Base-by-base conservation (phyloP, 2,329 filamentous ascomycete species). In the Cladophialophora chaetospira region DNA sequence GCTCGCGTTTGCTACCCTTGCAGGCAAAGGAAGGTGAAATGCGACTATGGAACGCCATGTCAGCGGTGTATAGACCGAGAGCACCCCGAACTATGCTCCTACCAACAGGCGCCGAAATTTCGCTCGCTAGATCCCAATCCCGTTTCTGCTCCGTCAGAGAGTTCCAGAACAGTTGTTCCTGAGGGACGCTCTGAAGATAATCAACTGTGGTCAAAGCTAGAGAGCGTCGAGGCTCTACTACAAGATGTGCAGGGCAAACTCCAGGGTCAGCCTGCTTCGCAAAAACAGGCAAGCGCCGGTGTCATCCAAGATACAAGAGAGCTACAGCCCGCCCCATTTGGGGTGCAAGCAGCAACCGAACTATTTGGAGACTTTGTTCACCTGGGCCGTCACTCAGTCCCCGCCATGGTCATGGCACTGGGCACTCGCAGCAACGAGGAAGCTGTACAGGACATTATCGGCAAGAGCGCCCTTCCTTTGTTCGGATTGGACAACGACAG, bases 401-500 rank as follows among this genome's bases (percentile, higher is more conserved):
- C 83, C 4, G 83, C 83, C 10, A 79, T 85, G 58, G 79, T 85
- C 15, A 77, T 79, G 70, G 73, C 74, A 2, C 72, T 81, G 64
- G 78, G 79, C 15, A 78, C 80, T 23, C 75, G 83, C 8, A 73
- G 72, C 6, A 72, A 73, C 13, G 71, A 76, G 57, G 67, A 69
- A 26, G 68, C 65, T 40, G 69, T 74, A 4, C 79, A 83, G 61
- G 79, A 83, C 48, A 70, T 85, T 5, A 69, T 85, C 42, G 82
- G 83, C 61, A 82, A 82, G 62, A 82, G 79, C 42, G 82, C 85
- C 61, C 68, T 86, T 29, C 82, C 82, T 0, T 79, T 85, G 51
- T 77, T 86, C 55, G 83, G 82, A 2, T 73, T 86, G 25, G 83
- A 85, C 64, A 85, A 85, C 63, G 82, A 85, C 64, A 82, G 79